Conservation (phyloP, 2,329 filamentous ascomycete genomes). For the Ramularia endophylla region DNA sequence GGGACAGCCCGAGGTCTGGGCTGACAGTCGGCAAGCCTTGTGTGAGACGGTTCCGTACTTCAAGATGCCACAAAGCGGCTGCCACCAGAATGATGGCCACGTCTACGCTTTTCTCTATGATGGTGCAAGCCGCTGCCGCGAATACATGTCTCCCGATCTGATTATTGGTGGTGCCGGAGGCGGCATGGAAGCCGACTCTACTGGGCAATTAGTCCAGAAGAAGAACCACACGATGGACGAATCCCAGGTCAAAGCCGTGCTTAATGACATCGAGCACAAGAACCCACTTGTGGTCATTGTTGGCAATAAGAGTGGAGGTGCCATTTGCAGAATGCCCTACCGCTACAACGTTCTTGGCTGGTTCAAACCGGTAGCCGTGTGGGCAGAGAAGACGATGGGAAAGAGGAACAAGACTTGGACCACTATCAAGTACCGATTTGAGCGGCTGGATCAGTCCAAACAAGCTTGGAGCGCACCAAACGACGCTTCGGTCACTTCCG, state of each 20-base stretch:
- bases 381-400: slow-evolving; percentile 52
- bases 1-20: slow-evolving; percentile 49
- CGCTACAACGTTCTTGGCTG: slow-evolving; percentile 61
- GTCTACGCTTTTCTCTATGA: slow-evolving; percentile 56
- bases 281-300: slow-evolving; percentile 47
- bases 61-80: slow-evolving; percentile 54
- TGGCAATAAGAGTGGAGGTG: slow-evolving; percentile 48
- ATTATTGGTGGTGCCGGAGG: slow-evolving; percentile 60
- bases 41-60: slow-evolving; percentile 61
- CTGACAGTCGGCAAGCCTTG: slow-evolving; percentile 52
- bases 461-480: slow-evolving; percentile 43
- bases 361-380: slow-evolving; percentile 63
- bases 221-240: slow-evolving; percentile 42
- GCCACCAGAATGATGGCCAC: slow-evolving; percentile 47
- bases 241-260: slow-evolving; percentile 35
- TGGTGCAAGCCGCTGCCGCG: slow-evolving; percentile 45
- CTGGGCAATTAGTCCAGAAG: slow-evolving; percentile 41
- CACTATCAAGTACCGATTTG: slow-evolving; percentile 56
- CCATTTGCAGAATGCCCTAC: slow-evolving; percentile 48
- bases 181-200: slow-evolving; percentile 42
- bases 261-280: slow-evolving; percentile 41
- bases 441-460: slow-evolving; percentile 51
- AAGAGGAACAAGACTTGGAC: slow-evolving; percentile 25
- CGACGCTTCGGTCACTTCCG: slow-evolving; percentile 9
- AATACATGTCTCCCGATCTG: slow-evolving; percentile 55